Evolutionary conservation across 2,329 filamentous ascomycete species (phyloP), one percentile per base, ranked within the genome.

Genomic region (Teratosphaeria zuluensis): DNA sequence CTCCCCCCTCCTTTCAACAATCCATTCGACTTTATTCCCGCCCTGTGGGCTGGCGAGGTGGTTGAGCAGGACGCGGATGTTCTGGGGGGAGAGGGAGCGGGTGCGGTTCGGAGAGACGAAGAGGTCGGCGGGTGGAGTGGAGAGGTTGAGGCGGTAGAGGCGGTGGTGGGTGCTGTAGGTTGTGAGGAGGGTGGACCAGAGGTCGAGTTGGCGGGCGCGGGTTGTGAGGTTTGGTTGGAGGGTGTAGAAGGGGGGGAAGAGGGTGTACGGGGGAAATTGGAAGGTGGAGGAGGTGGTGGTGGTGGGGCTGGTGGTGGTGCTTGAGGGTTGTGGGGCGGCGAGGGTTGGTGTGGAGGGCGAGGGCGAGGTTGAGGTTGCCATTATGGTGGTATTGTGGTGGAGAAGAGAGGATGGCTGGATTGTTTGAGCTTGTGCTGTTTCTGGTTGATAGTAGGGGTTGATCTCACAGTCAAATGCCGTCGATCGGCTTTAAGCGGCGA

Each of bases 121-220:
- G 2, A 86, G 75, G 35, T 66, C 61, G 9, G 65, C 16, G 0
- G 69, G 69, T 0, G 80, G 82, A 0, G 82, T 80, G 57, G 83
- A 77, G 42, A 95, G 78, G 3, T 86, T 81, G 58, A 97, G 83
- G 58, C 84, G 84, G 78, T 86, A 96, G 70, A 92, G 77, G 66
- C 84, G 85, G 77, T 92, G 80, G 75, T 89, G 82, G 0, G 84
- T 84, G 75, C 88, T 90, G 85, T 95, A 96, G 70, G 86, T 75
- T 61, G 91, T 90, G 70, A 97, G 84, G 16, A 96, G 83, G 33
- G 83, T 74, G n/a, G 88, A 85, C 94, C 94, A 99, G 75, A 92
- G 92, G 60, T 82, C 78, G 61, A 91, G 85, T 70, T 94, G 90
- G 53, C 86, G 84, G 74, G 86, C 83, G 70, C 82, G 86, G 9